Conservation (phyloP, 805 yeast genomes). For the Blastobotrys muscicola region DNA sequence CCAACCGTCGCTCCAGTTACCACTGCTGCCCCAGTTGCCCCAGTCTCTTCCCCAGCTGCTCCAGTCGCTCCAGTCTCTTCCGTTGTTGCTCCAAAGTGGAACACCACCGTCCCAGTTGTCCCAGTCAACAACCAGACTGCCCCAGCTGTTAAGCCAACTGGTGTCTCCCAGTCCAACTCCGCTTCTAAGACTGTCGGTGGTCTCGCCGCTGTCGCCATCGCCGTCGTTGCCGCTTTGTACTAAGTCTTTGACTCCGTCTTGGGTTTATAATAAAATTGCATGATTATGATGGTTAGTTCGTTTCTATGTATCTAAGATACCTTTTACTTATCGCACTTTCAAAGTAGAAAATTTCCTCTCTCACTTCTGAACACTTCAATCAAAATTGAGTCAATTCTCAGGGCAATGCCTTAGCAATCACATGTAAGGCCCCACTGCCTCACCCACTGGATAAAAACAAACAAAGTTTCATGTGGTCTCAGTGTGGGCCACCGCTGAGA, state of each 20-base stretch:
- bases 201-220: conserved; percentile 1
- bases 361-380: too few relatives aligned
- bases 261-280: background rate
- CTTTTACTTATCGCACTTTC: background rate
- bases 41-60: background rate
- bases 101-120: conserved; percentile 1
- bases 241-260: background rate
- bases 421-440: too few relatives aligned
- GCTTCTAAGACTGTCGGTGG: conserved; percentile 2
- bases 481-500: too few relatives aligned
- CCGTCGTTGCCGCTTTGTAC: conserved; percentile 2
- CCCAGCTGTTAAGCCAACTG: conserved; percentile 3
- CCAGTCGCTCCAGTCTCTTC: conserved; percentile 1
- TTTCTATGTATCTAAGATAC: background rate
- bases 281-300: background rate
- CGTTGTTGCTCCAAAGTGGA: background rate
- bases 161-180: conserved; percentile 1
- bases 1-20: conserved; percentile 2
- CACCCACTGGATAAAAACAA: too few relatives aligned
- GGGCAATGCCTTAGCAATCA: too few relatives aligned
- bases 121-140: conserved; percentile 4
- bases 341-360: too few relatives aligned
- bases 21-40: conserved; percentile 3
- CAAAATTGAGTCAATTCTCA: background rate
- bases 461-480: too few relatives aligned